These are phyloP conservation scores for Ascochyta koolunga DNA, from an alignment of 2,329 filamentous ascomycete species.

Conservation along the genomic window DNA sequence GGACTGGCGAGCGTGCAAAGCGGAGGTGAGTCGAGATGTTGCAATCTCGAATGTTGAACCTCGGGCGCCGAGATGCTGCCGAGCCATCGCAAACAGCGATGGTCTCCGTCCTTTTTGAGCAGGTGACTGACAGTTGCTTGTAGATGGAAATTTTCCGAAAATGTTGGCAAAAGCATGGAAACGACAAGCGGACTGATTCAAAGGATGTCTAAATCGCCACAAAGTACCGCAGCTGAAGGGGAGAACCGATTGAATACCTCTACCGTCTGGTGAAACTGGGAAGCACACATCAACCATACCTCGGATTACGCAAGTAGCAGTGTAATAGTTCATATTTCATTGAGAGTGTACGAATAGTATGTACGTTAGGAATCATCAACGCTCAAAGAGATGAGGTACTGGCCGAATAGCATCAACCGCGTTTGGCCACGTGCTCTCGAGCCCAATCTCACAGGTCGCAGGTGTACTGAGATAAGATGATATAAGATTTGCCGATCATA, in stretches of 20 bases:
- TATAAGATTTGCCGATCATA: background rate
- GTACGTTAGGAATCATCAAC: conserved; percentile 2
- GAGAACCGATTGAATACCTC: background rate
- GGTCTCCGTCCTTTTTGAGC: background rate
- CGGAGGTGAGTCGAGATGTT: conserved; percentile 70
- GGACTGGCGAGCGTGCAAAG: conserved; percentile 88
- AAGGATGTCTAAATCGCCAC: conserved; percentile 66
- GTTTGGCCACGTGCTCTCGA: background rate
- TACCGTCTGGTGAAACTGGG: background rate
- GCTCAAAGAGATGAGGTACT: background rate
- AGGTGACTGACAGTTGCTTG: background rate
- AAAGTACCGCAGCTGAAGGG: background rate
- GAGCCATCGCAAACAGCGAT: conserved; percentile 20
- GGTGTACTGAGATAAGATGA: background rate
- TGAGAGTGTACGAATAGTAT: conserved; percentile 7
- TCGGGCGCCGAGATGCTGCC: conserved; percentile 36
- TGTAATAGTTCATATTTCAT: conserved; percentile 4
- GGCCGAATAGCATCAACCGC: background rate
- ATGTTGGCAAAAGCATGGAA: conserved; percentile 91
- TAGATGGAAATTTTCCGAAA: conserved; percentile 89
- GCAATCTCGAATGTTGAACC: conserved; percentile 9
- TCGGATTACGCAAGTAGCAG: background rate
- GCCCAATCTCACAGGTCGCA: background rate
- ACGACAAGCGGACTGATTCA: conserved; percentile 78
- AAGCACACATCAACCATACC: background rate